phyloP scores from a whole-genome alignment of 1,284 basidiomycete genomes.

The Abortiporus biennis region DNA sequence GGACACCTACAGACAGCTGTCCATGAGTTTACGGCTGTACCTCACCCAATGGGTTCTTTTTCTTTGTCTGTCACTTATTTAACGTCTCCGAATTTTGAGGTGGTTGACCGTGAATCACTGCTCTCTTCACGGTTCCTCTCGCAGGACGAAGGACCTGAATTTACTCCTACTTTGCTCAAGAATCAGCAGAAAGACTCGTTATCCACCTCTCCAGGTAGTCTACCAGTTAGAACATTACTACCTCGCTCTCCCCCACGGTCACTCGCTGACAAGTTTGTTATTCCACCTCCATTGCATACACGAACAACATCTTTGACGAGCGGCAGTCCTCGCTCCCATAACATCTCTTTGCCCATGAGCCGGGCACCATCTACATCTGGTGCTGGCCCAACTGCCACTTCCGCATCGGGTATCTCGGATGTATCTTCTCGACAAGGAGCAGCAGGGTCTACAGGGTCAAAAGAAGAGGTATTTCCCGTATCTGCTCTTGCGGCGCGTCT shows the following conservation, averaged over 20 bases:
- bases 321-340: slow-evolving; percentile 29
- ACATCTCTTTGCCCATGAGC: slow-evolving; percentile 28
- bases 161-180: slow-evolving; percentile 56
- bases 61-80: slow-evolving; percentile 59
- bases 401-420: slow-evolving; percentile 30
- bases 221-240: slow-evolving; percentile 35
- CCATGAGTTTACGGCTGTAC: slow-evolving; percentile 55
- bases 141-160: slow-evolving; percentile 49
- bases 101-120: slow-evolving; percentile 69
- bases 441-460: slow-evolving; percentile 27
- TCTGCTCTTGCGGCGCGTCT: slow-evolving; percentile 30
- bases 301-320: slow-evolving; percentile 30
- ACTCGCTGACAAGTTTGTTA: slow-evolving; percentile 51
- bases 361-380: slow-evolving; percentile 20
- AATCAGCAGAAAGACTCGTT: slow-evolving; percentile 47
- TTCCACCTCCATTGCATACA: slow-evolving; percentile 33
- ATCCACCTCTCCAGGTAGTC: slow-evolving; percentile 37
- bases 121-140: slow-evolving; percentile 68
- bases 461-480: slow-evolving; percentile 28
- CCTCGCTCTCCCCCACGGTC: slow-evolving; percentile 38
- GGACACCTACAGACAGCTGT: slow-evolving; percentile 41
- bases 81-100: slow-evolving; percentile 55
- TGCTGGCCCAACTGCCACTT: slow-evolving; percentile 19
- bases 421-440: slow-evolving; percentile 32
- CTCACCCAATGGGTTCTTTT: slow-evolving; percentile 63